phyloP scores from a whole-genome alignment of 768 basidiomycete species.

The Boletus rubescentipes region DNA sequence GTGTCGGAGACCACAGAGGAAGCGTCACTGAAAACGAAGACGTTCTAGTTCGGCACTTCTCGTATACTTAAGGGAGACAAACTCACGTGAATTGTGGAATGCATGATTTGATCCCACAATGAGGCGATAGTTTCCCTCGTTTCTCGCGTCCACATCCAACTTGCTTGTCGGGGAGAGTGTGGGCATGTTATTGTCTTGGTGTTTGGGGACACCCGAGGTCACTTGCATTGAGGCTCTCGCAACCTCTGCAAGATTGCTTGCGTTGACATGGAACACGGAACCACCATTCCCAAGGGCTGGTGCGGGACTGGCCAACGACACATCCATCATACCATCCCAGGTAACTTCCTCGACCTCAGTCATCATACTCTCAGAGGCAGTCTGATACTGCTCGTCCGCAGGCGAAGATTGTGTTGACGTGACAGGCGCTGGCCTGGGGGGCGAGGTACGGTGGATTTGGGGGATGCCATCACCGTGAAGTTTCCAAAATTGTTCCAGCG shows the following conservation, averaged over 20 bases:
- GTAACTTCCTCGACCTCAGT: slow-evolving; percentile 14
- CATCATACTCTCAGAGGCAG: slow-evolving; percentile 26
- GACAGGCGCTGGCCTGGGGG: neutral
- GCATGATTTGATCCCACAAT: slow-evolving; percentile 52
- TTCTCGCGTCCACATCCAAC: slow-evolving; percentile 40
- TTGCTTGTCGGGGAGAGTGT: slow-evolving; percentile 40
- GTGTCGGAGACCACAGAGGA: slow-evolving; percentile 70
- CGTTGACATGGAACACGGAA: neutral
- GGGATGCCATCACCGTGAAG: slow-evolving; percentile 29
- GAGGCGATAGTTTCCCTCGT: slow-evolving; percentile 70
- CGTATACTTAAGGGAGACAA: neutral
- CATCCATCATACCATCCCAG: slow-evolving; percentile 14
- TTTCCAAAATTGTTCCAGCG: slow-evolving; percentile 46
- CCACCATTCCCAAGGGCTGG: neutral
- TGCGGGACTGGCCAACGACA: slow-evolving; percentile 19
- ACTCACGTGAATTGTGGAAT: slow-evolving; percentile 67
- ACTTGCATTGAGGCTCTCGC: slow-evolving; percentile 23
- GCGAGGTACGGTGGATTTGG: neutral
- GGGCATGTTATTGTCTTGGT: neutral
- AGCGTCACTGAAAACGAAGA: slow-evolving; percentile 46
- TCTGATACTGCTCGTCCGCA: slow-evolving; percentile 27
- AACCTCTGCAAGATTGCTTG: slow-evolving; percentile 3
- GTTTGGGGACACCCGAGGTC: neutral
- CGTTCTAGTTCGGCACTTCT: neutral
- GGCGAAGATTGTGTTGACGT: slow-evolving; percentile 18